phyloP scores from a whole-genome alignment of 139 green algal species.

The Diplosphaera chodatii region DNA sequence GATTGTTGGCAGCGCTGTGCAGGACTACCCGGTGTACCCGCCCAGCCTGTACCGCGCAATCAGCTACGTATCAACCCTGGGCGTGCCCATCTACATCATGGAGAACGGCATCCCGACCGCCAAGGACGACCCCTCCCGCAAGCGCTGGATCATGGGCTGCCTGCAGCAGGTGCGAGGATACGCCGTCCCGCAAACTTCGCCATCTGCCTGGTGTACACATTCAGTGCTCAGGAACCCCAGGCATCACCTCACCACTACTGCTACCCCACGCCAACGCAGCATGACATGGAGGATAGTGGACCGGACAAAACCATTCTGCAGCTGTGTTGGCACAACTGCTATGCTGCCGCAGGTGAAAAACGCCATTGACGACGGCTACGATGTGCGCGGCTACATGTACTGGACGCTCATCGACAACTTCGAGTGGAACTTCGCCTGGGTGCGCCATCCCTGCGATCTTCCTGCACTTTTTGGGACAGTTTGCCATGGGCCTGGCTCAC shows the following conservation, averaged over 20 bases:
- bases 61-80: conserved; percentile 24
- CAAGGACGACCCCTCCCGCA: conserved; percentile 30
- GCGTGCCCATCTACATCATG: conserved; percentile 78
- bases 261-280: too few species aligned
- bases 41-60: conserved; percentile 18
- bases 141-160: conserved; percentile 34
- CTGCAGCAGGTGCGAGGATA: conserved; percentile 27
- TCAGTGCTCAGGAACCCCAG: too few species aligned
- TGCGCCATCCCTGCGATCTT: neutral
- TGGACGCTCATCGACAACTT: conserved; percentile 26
- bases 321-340: too few species aligned
- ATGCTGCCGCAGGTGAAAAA: conserved; percentile 17
- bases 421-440: conserved; percentile 22
- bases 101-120: conserved; percentile 66
- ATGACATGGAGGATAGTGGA: too few species aligned
- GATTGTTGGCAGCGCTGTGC: too few species aligned
- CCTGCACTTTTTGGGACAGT: too few species aligned
- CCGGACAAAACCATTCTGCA: too few species aligned
- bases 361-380: conserved; percentile 19
- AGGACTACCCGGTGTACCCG: conserved; percentile 13
- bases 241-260: too few species aligned
- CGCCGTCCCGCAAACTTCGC: too few species aligned
- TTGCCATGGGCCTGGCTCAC: too few species aligned
- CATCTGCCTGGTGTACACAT: too few species aligned
- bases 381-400: conserved; percentile 23